A percentile compares a stretch with the other conserved stretches of the same genome.
Evolutionary conservation across 352 stramenopile genomes (phyloP).

Genomic region (Saprolegnia parasitica): DNA sequence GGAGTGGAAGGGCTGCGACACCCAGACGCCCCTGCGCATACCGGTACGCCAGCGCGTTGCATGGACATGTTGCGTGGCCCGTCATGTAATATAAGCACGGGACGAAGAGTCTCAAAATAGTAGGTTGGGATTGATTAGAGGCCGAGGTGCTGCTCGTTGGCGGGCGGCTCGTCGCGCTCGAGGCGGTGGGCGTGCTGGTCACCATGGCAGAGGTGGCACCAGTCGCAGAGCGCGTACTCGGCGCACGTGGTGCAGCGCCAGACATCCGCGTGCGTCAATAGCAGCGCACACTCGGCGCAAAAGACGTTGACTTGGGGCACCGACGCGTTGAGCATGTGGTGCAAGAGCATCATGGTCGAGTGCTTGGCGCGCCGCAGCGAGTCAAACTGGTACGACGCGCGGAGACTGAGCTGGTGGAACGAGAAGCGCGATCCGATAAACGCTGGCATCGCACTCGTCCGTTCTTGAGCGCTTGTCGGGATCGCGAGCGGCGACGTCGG

Average conservation of each 20-base stretch:
- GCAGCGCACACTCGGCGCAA: conserved; percentile 65
- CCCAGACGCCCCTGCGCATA: too few relatives aligned
- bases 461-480: too few relatives aligned
- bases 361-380: conserved; percentile 84
- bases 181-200: conserved; percentile 41
- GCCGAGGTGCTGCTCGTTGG: neutral
- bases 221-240: conserved; percentile 63
- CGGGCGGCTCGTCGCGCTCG: neutral
- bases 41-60: too few relatives aligned
- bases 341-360: conserved; percentile 87
- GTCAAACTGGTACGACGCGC: conserved; percentile 81
- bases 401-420: conserved; percentile 81
- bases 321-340: conserved; percentile 81
- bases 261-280: conserved; percentile 69
- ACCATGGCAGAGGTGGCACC: conserved; percentile 50
- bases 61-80: too few relatives aligned
- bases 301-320: conserved; percentile 69
- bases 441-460: conserved; percentile 52
- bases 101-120: neutral
- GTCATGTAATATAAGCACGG: too few relatives aligned
- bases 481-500: conserved; percentile 24
- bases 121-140: neutral
- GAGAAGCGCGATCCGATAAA: conserved; percentile 84
- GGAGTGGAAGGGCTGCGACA: too few relatives aligned
- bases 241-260: conserved; percentile 56